Evolutionary conservation across 2,329 filamentous ascomycete species (phyloP).

Genomic region (Phoma herbarum): DNA sequence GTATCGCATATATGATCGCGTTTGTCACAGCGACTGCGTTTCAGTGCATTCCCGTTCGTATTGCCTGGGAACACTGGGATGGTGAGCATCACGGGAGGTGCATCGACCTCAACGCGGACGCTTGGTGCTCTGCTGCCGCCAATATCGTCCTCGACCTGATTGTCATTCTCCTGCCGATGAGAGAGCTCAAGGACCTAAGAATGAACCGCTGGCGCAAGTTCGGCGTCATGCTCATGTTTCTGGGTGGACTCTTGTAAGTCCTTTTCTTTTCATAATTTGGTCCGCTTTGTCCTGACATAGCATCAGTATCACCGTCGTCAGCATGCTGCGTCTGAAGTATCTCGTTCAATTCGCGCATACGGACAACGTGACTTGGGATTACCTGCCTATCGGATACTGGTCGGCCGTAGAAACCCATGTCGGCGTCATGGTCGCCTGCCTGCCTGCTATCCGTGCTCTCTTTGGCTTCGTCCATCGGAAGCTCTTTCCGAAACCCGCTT

Average conservation of each 20-base stretch:
- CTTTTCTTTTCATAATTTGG: neutral
- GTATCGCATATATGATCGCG: slow-evolving; percentile 29
- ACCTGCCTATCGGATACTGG: slow-evolving; percentile 41
- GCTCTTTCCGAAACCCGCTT: slow-evolving; percentile 6
- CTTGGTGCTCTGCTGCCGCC: slow-evolving; percentile 39
- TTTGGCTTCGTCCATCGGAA: slow-evolving; percentile 16
- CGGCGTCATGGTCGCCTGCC: slow-evolving; percentile 39
- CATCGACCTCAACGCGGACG: slow-evolving; percentile 36
- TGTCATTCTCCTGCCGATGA: slow-evolving; percentile 44
- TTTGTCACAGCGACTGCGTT: slow-evolving; percentile 30
- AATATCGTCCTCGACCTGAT: slow-evolving; percentile 47
- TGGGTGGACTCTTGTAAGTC: slow-evolving; percentile 52
- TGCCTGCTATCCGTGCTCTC: slow-evolving; percentile 35
- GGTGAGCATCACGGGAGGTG: slow-evolving; percentile 37
- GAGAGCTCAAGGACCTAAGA: slow-evolving; percentile 39
- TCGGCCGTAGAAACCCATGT: slow-evolving; percentile 39
- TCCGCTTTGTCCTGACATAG: neutral
- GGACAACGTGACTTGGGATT: slow-evolving; percentile 52
- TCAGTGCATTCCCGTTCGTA: slow-evolving; percentile 36
- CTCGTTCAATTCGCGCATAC: slow-evolving; percentile 56
- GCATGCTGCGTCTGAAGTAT: slow-evolving; percentile 54
- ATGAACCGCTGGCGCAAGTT: slow-evolving; percentile 43
- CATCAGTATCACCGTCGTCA: slow-evolving; percentile 56
- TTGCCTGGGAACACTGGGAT: slow-evolving; percentile 40
- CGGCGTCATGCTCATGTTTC: slow-evolving; percentile 51